Evolutionary conservation across 805 yeast species (phyloP).

Genomic region (Spathaspora sp.): DNA sequence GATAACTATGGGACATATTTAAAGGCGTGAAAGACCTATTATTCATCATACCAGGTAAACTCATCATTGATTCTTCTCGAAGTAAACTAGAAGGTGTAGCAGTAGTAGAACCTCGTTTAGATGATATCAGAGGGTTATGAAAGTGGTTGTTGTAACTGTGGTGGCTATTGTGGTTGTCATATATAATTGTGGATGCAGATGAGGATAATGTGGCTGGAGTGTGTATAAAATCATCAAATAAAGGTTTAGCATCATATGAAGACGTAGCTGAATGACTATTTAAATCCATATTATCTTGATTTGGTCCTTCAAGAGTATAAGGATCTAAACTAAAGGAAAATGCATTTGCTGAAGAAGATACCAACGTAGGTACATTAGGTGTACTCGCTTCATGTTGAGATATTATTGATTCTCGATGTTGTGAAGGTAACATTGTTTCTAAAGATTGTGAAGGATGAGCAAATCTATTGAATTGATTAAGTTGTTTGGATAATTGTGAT

Average conservation of each 20-base stretch:
- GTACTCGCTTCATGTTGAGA: slow-evolving; percentile 3
- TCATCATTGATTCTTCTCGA: slow-evolving; percentile 25
- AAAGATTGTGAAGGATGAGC: slow-evolving; percentile 3
- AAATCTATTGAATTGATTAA: slow-evolving; percentile 2
- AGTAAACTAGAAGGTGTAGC: slow-evolving; percentile 18
- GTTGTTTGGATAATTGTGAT: slow-evolving; percentile 2
- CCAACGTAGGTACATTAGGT: neutral
- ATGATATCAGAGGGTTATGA: neutral
- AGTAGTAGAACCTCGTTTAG: slow-evolving; percentile 3
- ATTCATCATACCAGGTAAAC: slow-evolving; percentile 24
- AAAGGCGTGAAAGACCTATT: slow-evolving; percentile 3
- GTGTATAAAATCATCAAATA: slow-evolving; percentile 6
- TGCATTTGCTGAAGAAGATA: slow-evolving; percentile 2
- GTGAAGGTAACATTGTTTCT: slow-evolving; percentile 2
- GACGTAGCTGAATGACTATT: slow-evolving; percentile 1
- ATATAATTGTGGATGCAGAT: slow-evolving; percentile 1
- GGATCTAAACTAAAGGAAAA: slow-evolving; percentile 41
- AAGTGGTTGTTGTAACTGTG: neutral
- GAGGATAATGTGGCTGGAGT: slow-evolving; percentile 1
- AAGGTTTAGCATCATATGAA: slow-evolving; percentile 4
- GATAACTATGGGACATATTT: neutral
- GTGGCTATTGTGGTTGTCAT: slow-evolving; percentile 1
- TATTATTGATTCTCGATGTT: slow-evolving; percentile 1
- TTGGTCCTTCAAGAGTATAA: slow-evolving; percentile 45
- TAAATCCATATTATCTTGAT: slow-evolving; percentile 4